phyloP scores from a whole-genome alignment of 2,329 filamentous ascomycete genomes.

The Xylaria sp. region DNA sequence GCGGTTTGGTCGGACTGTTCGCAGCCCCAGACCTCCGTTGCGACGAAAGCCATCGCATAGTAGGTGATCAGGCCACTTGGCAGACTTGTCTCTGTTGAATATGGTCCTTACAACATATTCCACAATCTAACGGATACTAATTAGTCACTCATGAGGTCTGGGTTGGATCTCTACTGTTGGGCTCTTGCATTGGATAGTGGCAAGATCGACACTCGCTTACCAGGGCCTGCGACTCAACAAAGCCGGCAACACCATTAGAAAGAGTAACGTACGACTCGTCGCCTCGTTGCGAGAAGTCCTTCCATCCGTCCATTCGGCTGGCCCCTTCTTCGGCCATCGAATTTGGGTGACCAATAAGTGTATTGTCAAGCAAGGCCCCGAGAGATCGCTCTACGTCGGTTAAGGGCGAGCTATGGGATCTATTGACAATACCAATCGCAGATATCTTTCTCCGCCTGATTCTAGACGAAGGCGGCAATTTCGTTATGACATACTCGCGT shows the following conservation, averaged over 20 bases:
- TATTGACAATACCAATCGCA: conserved; percentile 53
- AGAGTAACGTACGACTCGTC: conserved; percentile 68
- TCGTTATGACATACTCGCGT: conserved; percentile 75
- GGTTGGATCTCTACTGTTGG: not conserved
- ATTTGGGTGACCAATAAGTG: conserved; percentile 69
- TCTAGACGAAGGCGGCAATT: conserved; percentile 74
- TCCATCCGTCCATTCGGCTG: conserved; percentile 65
- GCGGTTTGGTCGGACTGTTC: conserved; percentile 72
- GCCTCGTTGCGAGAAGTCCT: conserved; percentile 69
- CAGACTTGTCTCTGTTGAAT: conserved; percentile 68
- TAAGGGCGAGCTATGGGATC: conserved; percentile 32
- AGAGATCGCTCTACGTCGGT: conserved; percentile 58
- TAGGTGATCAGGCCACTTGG: conserved; percentile 73
- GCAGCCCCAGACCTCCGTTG: conserved; percentile 63
- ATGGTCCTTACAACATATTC: conserved; percentile 82
- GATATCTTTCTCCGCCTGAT: conserved; percentile 68
- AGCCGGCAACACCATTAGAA: conserved; percentile 58
- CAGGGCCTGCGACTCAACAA: conserved; percentile 70
- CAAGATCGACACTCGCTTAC: conserved; percentile 55
- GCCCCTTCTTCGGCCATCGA: conserved; percentile 49
- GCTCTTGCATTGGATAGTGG: conserved; percentile 4
- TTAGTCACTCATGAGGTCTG: conserved; percentile 24
- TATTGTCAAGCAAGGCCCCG: conserved; percentile 72
- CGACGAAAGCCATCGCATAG: conserved; percentile 85
- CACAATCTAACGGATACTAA: conserved; percentile 66